Conservation (phyloP, 306 rosid genomes). For the Prunus padus region DNA sequence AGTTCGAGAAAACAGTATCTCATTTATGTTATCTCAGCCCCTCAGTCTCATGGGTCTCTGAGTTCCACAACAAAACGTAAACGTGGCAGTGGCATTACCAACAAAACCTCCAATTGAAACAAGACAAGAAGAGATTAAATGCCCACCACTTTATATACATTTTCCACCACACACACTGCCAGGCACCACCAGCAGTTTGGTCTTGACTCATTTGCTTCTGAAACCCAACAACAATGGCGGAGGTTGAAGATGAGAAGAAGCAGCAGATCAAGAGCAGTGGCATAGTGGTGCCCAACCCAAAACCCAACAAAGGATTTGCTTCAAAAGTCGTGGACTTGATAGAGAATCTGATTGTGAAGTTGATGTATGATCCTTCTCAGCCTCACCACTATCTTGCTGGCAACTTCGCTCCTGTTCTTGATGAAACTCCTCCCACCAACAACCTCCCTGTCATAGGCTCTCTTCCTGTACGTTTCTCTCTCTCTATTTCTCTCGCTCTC, state of each 20-base stretch:
- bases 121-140: background rate
- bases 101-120: background rate
- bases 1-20: background rate
- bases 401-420: constrained; percentile 70
- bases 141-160: background rate
- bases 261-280: constrained; percentile 11
- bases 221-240: constrained; percentile 26
- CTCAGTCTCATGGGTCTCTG: accelerated
- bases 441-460: constrained; percentile 59
- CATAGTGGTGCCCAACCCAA: constrained; percentile 58
- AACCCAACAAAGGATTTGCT: constrained; percentile 59
- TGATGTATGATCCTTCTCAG: constrained; percentile 53
- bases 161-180: background rate
- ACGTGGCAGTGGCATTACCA: constrained; percentile 1
- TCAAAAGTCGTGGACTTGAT: constrained; percentile 58
- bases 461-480: constrained; percentile 62
- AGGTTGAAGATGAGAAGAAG: constrained; percentile 28
- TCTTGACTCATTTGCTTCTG: background rate
- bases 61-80: background rate
- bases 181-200: too few relatives aligned
- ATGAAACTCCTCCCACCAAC: constrained; percentile 80
- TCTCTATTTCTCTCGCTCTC: background rate
- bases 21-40: background rate
- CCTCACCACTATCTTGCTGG: constrained; percentile 76
- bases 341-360: constrained; percentile 73